phyloP scores from a whole-genome alignment of 2,329 filamentous ascomycete genomes.

The Colletotrichum sp. region DNA sequence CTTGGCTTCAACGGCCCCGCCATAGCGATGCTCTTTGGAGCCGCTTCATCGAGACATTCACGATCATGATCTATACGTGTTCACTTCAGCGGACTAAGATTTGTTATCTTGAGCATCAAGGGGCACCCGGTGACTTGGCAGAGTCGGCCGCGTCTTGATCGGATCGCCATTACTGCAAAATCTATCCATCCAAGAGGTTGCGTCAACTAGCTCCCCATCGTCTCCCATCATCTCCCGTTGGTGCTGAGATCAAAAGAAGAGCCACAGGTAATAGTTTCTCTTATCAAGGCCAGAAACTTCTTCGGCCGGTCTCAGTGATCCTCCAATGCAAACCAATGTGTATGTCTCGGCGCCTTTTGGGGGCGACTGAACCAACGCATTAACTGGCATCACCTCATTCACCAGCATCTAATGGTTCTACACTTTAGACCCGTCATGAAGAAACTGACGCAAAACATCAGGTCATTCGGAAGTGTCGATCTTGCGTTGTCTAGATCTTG shows the following conservation, averaged over 20 bases:
- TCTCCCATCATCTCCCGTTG: background rate
- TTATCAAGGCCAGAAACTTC: background rate
- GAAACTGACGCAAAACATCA: background rate
- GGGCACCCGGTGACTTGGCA: background rate
- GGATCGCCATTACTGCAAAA: background rate
- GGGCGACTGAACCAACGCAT: background rate
- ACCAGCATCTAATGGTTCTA: background rate
- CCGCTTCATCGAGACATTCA: background rate
- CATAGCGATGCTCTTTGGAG: background rate
- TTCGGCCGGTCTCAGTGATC: background rate
- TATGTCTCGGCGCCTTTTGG: background rate
- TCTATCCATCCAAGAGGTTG: background rate
- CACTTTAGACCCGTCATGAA: background rate
- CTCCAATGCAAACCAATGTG: background rate
- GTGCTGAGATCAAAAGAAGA: background rate
- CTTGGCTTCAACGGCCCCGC: background rate
- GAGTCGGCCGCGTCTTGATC: background rate
- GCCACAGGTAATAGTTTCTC: rapidly evolving
- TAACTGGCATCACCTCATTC: background rate
- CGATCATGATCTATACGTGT: background rate
- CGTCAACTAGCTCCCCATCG: background rate
- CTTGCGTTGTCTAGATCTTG: background rate
- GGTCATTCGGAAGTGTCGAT: background rate
- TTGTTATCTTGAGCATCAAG: background rate
- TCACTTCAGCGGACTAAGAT: background rate